These are phyloP conservation scores for Amaranthus hypochondriacus DNA, from an alignment of 148 eudicot genomes.

Conservation along the genomic window DNA sequence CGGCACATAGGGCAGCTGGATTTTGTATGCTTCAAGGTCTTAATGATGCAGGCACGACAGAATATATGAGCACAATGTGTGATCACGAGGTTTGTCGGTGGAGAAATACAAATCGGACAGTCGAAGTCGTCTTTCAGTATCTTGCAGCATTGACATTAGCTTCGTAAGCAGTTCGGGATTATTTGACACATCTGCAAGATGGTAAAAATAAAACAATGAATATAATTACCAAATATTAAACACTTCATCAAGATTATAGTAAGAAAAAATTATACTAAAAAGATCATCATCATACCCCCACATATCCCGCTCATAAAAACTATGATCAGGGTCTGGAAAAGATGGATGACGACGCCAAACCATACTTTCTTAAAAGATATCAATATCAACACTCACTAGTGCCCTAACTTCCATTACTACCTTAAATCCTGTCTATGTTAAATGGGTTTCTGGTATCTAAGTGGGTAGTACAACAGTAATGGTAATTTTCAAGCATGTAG, in stretches of 20 bases:
- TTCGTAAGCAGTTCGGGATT: conserved; percentile 76
- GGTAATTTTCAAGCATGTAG: neutral
- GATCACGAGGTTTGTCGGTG: conserved; percentile 70
- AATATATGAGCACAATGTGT: conserved; percentile 88
- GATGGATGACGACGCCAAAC: no score
- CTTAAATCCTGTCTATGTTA: neutral
- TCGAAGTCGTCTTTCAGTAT: conserved; percentile 84
- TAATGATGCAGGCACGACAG: conserved; percentile 74
- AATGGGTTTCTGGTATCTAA: neutral
- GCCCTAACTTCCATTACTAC: neutral
- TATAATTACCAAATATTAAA: neutral
- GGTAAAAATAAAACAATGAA: neutral
- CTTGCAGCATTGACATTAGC: conserved; percentile 71
- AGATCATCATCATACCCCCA: no score
- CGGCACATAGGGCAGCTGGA: conserved; percentile 90
- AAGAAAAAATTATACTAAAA: neutral
- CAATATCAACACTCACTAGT: neutral
- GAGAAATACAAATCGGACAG: conserved; percentile 90
- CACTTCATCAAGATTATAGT: neutral
- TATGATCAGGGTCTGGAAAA: no score
- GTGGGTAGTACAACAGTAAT: neutral
- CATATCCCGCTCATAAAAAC: no score
- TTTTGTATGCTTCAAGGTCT: conserved; percentile 59
- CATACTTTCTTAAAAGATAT: neutral
- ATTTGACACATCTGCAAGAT: conserved; percentile 67